Base-by-base conservation (phyloP, 2,329 filamentous ascomycete species). In the Fonsecaea monophora region DNA sequence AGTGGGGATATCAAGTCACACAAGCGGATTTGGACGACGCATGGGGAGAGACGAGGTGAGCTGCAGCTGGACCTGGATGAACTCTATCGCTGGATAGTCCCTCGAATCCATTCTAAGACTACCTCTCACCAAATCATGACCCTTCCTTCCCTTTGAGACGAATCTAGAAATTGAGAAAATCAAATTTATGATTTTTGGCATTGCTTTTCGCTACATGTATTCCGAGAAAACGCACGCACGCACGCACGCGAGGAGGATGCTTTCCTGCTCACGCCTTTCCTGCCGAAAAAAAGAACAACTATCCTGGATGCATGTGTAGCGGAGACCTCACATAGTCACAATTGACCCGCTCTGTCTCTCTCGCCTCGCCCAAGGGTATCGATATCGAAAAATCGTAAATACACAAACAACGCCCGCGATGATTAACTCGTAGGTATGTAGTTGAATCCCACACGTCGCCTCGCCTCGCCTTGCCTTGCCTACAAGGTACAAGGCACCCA, bases 1-100 rank as follows among this genome's bases (percentile, higher is more conserved):
- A 87, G 71, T 86, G 83, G 84, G 84, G 82, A 0, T 85, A 79
- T 73, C 82, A 85, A 73, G 79, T 84, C 3, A 77, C 82, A 42
- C 83, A 85, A 74, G 79, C 82, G 62, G 79, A 80, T 60, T 68
- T 85, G 67, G 83, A 85, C 75, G 77, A 77, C 53, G 83, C 79
- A 55, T 85, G 83, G 84, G 32, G 48, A 15, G 59, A 66, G 38
- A 45, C 37, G 15, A 59, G 60, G 18, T 37, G 58, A 30, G 35
- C 10, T 25, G 38, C 38, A 30, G 42, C 48, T 15, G 34, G 15
- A 35, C 5, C 42, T 45, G n/a, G 42, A 21, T 45, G n/a, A 21
- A 45, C 25, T 3, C 25, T 25, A 25, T 25, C 25, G 25, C 25
- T 25, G 25, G 25, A 25, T 25, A 25, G 25, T 25, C 25, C 25